A percentile compares a stretch with the other conserved stretches of the same genome.
These are phyloP conservation scores for Fusarium chuoi DNA, from an alignment of 2,329 filamentous ascomycete genomes.

Conservation along the genomic window DNA sequence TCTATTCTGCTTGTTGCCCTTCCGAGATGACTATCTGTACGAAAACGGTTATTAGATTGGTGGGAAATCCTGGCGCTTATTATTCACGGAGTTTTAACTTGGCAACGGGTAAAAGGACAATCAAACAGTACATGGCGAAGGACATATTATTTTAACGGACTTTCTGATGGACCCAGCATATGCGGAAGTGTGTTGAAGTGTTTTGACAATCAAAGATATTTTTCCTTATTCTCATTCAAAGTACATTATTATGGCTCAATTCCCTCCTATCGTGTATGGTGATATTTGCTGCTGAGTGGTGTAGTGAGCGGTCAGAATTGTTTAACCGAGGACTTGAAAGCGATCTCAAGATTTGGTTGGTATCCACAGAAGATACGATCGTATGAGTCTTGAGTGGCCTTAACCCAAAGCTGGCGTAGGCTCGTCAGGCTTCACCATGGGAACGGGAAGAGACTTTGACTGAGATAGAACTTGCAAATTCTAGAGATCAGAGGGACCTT, in stretches of 20 bases:
- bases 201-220: constrained; percentile 31
- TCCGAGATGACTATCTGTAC: constrained; percentile 41
- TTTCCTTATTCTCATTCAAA: constrained; percentile 27
- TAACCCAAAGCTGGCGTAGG: neutral
- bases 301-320: neutral
- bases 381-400: neutral
- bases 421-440: neutral
- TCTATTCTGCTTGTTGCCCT: constrained; percentile 12
- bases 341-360: neutral
- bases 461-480: neutral
- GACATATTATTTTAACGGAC: constrained; percentile 15
- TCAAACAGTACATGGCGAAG: constrained; percentile 36
- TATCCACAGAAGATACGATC: neutral
- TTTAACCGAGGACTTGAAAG: neutral
- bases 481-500: neutral
- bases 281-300: neutral
- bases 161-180: constrained; percentile 25
- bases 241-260: constrained; percentile 11
- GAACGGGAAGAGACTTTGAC: neutral
- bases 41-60: constrained; percentile 44
- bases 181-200: constrained; percentile 22
- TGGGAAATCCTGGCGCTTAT: constrained; percentile 22
- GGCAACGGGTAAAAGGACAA: constrained; percentile 39
- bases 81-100: constrained; percentile 38
- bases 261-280: neutral